Base-by-base conservation (phyloP, 306 rosid species). In the Cicer bijugum region DNA sequence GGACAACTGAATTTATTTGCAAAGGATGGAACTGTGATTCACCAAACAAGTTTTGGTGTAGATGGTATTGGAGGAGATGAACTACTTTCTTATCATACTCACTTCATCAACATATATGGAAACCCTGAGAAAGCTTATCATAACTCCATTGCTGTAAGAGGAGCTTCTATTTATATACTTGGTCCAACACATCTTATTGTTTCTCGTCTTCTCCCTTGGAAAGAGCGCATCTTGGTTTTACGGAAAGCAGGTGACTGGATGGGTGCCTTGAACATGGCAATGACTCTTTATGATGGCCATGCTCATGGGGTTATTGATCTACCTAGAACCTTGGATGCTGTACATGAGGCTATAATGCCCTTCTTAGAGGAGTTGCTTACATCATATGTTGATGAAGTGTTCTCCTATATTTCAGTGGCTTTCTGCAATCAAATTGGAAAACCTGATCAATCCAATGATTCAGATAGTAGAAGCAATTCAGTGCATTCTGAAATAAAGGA, bases 121-220 rank as follows among this genome's bases (percentile, higher is more conserved):
- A 91, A 91, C 77, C 97, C 99, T 56, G 99, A 94, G 87, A 91
- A 94, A 85, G 88, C 95, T 76, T 91, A 83, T 86, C 94, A 94
- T 84, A 94, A 89, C 82, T 88, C 90, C 79, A 67, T 88, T 46
- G 89, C 96, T n/a, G 74, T 88, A 52, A 89, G 99, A 84, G 99
- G 99, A 71, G 96, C 97, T 86, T 94, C 97, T 67, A 67, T 94
- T 69, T 91, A 94, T 83, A 72, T 94, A 57, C 94, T 94, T 50
- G 96, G 96, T 78, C 90, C 96, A n/a, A 68, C 80, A 35, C 92
- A 91, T 82, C 88, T 94, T 72, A 65, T 88, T 50, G 82, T 89
- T 88, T 87, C 88, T 78, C 96, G 96, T 67, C 99, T 94, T 84
- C 96, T 91, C 71, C 97, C 99, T 55, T 94, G 99, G 99, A 94